Base-by-base conservation (phyloP, 202 grass and related monocot genomes). In the Zizania palustris region DNA sequence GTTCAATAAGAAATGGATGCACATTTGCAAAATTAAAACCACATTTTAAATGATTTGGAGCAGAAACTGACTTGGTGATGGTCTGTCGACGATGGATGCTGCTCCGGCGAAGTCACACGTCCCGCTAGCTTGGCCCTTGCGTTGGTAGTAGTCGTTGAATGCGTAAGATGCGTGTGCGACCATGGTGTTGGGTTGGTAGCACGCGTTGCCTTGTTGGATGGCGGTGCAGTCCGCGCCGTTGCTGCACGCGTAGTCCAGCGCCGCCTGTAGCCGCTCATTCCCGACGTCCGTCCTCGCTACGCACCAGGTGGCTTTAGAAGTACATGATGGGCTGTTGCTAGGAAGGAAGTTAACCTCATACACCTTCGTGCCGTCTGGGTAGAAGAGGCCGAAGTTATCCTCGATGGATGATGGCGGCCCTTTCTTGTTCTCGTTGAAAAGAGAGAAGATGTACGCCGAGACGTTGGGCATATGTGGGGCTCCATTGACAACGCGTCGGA, bases 381-480 rank as follows among this genome's bases (percentile, higher is more conserved):
- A 71, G 87, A 97, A 97, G 11, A 97, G 18, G 9, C 93, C 93
- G 9, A 89, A 97, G 90, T 91, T 71, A 0, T 56, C 19, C 78
- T 93, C 93, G 1, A 61, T 76, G 45, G 73, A 28, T 0, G 82
- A n/a, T n/a, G n/a, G 51, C 0, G 69, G 59, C 0, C 53, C 21
- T 53, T 97, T 97, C 20, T 65, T 18, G 59, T 97, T 75, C 74
- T 97, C 93, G 50, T 97, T 84, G 93, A 97, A 97, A 0, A 97
- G 90, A 11, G 82, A 61, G 77, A 97, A 97, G 61, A 97, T 77
- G 73, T 91, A 91, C 0, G 85, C 78, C 28, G 84, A 84, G n/a
- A 89, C 72, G 66, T 93, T 78, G 3, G 63, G 65, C 7, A 82
- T 84, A 0, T 82, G 75, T 3, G 83, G 82, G 15, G 83, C 70